phyloP scores from a whole-genome alignment of 495 filamentous ascomycete genomes.

The Talaromyces ruber region DNA sequence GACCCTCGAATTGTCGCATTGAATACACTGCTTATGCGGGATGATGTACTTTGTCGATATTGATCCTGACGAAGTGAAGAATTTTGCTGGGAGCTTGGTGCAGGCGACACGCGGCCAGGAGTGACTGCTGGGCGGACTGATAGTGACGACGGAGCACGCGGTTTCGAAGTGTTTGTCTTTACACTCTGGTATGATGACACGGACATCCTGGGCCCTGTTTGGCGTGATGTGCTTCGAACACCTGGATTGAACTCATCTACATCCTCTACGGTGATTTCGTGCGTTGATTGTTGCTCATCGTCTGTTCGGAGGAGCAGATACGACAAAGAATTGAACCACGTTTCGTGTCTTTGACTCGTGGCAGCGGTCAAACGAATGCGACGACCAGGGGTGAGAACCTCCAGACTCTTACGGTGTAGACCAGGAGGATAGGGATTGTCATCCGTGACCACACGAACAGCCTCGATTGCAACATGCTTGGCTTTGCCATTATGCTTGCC shows the following conservation, averaged over 20 bases:
- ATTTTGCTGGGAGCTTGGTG: constrained; percentile 34
- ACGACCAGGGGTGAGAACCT: constrained; percentile 83
- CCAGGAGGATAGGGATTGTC: constrained; percentile 95
- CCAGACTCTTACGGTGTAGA: constrained; percentile 83
- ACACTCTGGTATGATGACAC: constrained; percentile 78
- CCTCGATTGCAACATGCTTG: constrained; percentile 92
- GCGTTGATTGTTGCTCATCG: constrained; percentile 47
- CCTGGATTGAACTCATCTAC: constrained; percentile 84
- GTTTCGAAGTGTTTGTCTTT: constrained; percentile 48
- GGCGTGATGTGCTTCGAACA: constrained; percentile 44
- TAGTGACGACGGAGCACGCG: constrained; percentile 35
- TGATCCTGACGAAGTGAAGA: constrained; percentile 30
- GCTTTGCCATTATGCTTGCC: constrained; percentile 73
- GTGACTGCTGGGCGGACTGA: constrained; percentile 36
- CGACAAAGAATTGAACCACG: constrained; percentile 95
- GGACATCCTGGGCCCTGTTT: constrained; percentile 51
- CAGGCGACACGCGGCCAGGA: constrained; percentile 32
- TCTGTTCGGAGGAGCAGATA: constrained; percentile 77
- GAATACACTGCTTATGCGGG: constrained; percentile 34
- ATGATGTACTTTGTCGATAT: constrained; percentile 27
- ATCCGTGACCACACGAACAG: constrained; percentile 86
- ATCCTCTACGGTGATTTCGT: constrained; percentile 62
- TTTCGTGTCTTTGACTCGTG: constrained; percentile 90
- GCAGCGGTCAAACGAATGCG: constrained; percentile 87
- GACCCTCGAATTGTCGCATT: constrained; percentile 40